Evolutionary conservation across 129 eudicot genomes (phyloP).

Genomic region (Apium graveolens): DNA sequence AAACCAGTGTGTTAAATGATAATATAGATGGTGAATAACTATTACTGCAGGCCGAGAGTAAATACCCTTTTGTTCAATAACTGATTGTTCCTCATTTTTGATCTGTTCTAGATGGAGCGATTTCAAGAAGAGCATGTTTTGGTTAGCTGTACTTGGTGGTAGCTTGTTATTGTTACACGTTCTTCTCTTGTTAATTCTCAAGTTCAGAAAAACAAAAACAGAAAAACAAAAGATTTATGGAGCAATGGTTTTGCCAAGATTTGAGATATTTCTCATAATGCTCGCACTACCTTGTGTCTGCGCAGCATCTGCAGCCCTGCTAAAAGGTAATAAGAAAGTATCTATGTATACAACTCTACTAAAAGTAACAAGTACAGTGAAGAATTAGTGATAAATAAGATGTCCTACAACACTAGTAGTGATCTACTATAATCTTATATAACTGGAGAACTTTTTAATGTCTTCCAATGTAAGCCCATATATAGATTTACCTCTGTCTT

Average conservation of each 20-base stretch:
- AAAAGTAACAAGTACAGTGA: not conserved
- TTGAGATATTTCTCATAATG: conserved; percentile 67
- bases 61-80: not conserved
- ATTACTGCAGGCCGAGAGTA: not conserved
- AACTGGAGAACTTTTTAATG: not conserved
- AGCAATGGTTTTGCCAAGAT: conserved; percentile 71
- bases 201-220: conserved; percentile 33
- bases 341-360: not conserved
- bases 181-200: conserved; percentile 45
- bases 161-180: conserved; percentile 58
- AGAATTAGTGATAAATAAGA: not conserved
- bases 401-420: too few relatives aligned
- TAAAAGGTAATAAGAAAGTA: conserved; percentile 44
- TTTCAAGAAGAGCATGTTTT: conserved; percentile 77
- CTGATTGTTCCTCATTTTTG: not conserved
- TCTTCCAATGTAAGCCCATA: not conserved
- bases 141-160: conserved; percentile 69
- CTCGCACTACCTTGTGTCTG: conserved; percentile 92
- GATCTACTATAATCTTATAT: not conserved
- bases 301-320: conserved; percentile 57
- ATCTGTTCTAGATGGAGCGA: conserved; percentile 66
- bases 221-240: conserved; percentile 45
- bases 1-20: not conserved
- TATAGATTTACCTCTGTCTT: not conserved
- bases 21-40: not conserved